Conservation (phyloP, 306 rosid species). For the Leucaena leucocephala region DNA sequence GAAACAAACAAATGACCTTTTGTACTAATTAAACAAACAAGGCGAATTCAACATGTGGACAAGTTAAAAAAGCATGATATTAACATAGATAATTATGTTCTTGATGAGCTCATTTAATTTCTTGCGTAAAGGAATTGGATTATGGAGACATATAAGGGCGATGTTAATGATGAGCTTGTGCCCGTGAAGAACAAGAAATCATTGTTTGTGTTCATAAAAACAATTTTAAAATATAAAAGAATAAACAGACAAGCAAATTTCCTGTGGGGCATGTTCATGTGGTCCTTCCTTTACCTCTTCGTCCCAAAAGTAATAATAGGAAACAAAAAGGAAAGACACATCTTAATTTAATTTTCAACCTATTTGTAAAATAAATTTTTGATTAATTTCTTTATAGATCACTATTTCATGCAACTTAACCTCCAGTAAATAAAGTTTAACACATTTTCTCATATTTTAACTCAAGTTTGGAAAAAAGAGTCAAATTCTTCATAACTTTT, state of each 20-base stretch:
- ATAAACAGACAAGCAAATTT: neutral
- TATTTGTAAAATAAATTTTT: neutral
- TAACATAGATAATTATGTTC: no score
- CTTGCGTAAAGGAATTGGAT: neutral
- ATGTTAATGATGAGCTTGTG: constrained; percentile 42
- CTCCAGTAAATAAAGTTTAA: neutral
- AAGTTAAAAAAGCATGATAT: no score
- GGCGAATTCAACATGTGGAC: no score
- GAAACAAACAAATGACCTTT: no score
- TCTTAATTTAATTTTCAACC: no score
- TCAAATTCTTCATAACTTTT: no score
- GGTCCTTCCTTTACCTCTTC: neutral
- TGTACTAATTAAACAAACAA: no score
- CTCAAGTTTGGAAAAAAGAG: neutral
- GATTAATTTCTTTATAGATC: neutral
- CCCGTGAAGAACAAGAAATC: constrained; percentile 38
- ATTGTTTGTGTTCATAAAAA: neutral
- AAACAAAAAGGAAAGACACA: neutral
- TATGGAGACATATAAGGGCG: neutral
- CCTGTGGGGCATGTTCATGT: neutral
- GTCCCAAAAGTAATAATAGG: neutral
- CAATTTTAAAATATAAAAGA: no score
- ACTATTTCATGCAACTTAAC: neutral
- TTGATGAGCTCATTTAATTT: neutral
- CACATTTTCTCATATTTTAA: neutral